Evolutionary conservation across 441 rosid genomes (phyloP), one percentile per base, ranked within the genome.

Genomic region (Eutrema salsugineum): DNA sequence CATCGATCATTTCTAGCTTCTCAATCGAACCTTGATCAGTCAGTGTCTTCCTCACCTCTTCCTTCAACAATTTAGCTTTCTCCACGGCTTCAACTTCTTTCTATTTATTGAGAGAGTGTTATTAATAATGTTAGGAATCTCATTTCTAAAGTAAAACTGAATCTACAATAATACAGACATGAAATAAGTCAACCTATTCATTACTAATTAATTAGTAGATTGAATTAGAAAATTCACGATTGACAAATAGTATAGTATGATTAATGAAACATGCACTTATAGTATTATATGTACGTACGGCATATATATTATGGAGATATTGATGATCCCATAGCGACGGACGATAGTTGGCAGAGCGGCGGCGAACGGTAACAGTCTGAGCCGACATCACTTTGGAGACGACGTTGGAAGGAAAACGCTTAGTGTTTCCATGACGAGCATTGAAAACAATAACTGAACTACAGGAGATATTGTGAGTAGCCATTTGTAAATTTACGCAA

Each of bases 271-370:
- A 55, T 12, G 5, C 57, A 53, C 33, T 28, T 28, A 27, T 54
- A 61, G 16, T 28, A 28, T 62, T 10, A 43, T 12, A 42, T 67
- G 17, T 39, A 54, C 16, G 35, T 72, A 82, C 82, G 79, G 6
- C 57, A 53, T 47, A 67, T 7, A 32, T 51, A 54, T 19, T 67
- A n/a, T 68, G 84, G 43, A 83, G 47, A 19, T 42, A 79, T 8
- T 71, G 74, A 46, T 68, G 58, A 19, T 73, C 50, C 84, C 83
- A 80, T 16, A 73, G 44, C 30, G 81, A 11, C 16, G 81, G 72
- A 27, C 64, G 54, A 58, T 75, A 80, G 33, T 71, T 60, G 28
- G 74, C 86, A 12, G 82, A 68, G 55, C 72, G 72, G 46, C 65
- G 65, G 33, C 7, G 20, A 17, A 11, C 3, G 12, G 60, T n/a